Evolutionary conservation across 441 rosid species (phyloP).

Genomic region (Jatropha podagrica): DNA sequence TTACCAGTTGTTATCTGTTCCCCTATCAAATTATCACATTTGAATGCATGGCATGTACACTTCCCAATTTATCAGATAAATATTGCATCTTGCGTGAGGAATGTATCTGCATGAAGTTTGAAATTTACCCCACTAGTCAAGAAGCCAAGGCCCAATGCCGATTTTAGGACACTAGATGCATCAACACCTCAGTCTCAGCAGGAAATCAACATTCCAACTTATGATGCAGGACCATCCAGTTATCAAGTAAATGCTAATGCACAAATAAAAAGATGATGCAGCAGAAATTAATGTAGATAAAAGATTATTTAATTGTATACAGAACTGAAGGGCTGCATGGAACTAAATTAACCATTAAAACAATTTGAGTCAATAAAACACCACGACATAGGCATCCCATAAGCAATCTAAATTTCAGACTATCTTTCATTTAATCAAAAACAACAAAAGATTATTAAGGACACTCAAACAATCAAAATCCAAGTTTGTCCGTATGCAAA

Average conservation of each 20-base stretch:
- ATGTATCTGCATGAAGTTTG: not conserved
- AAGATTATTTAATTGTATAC: too few relatives aligned
- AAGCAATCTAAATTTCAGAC: too few relatives aligned
- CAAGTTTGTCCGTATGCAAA: too few relatives aligned
- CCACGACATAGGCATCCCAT: too few relatives aligned
- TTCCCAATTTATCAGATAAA: not conserved
- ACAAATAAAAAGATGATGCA: too few relatives aligned
- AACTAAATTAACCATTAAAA: too few relatives aligned
- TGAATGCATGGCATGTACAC: not conserved
- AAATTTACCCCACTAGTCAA: not conserved
- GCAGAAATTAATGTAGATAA: too few relatives aligned
- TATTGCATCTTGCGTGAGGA: not conserved
- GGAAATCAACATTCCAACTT: not conserved
- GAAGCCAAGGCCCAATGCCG: not conserved
- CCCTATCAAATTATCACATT: not conserved
- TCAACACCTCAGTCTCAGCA: not conserved
- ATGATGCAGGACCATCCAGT: not conserved
- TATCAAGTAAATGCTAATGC: not conserved
- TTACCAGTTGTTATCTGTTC: not conserved
- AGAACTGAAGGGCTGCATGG: too few relatives aligned
- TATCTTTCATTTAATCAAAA: too few relatives aligned
- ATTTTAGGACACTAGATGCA: not conserved
- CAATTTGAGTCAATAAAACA: too few relatives aligned
- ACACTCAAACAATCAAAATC: too few relatives aligned
- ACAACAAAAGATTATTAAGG: too few relatives aligned